Evolutionary conservation across 2,329 filamentous ascomycete genomes (phyloP).

Genomic region (Hysterium pulicare): DNA sequence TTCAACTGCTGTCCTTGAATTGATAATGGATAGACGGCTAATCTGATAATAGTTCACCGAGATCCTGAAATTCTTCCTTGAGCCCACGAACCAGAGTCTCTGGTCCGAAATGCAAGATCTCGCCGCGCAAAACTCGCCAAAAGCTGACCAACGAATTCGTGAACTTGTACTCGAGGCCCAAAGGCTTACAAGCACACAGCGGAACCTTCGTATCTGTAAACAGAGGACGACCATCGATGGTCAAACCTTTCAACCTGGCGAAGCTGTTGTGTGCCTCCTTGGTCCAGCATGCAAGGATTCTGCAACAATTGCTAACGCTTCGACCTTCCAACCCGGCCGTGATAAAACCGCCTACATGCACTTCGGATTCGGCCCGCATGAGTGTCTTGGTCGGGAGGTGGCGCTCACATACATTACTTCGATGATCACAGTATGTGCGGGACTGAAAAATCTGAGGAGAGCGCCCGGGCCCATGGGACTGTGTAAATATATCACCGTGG

Average conservation of each 20-base stretch:
- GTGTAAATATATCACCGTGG: conserved; percentile 43
- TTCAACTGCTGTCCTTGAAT: too few relatives aligned
- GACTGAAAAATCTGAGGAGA: conserved; percentile 45
- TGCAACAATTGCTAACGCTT: conserved; percentile 35
- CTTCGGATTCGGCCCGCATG: conserved; percentile 48
- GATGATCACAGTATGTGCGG: conserved; percentile 43
- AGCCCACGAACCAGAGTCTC: conserved; percentile 2
- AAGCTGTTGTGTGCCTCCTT: conserved; percentile 37
- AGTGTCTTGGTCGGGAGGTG: conserved; percentile 45
- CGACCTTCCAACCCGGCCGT: conserved; percentile 45
- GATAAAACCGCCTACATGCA: conserved; percentile 40
- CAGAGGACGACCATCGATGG: conserved; percentile 29
- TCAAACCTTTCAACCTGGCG: conserved; percentile 40
- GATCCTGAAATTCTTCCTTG: conserved; percentile 5
- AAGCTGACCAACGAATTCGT: conserved; percentile 5
- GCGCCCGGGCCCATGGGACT: conserved; percentile 47
- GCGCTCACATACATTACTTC: conserved; percentile 40
- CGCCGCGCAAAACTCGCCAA: neutral
- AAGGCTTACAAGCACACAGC: conserved; percentile 6
- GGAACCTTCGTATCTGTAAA: conserved; percentile 7
- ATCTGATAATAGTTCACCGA: conserved; percentile 5
- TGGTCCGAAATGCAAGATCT: conserved; percentile 5
- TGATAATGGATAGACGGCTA: too few relatives aligned
- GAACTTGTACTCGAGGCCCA: conserved; percentile 11
- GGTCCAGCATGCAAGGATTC: conserved; percentile 41